Conservation (phyloP, 2,329 filamentous ascomycete genomes). For the Emericellopsis atlantica region DNA sequence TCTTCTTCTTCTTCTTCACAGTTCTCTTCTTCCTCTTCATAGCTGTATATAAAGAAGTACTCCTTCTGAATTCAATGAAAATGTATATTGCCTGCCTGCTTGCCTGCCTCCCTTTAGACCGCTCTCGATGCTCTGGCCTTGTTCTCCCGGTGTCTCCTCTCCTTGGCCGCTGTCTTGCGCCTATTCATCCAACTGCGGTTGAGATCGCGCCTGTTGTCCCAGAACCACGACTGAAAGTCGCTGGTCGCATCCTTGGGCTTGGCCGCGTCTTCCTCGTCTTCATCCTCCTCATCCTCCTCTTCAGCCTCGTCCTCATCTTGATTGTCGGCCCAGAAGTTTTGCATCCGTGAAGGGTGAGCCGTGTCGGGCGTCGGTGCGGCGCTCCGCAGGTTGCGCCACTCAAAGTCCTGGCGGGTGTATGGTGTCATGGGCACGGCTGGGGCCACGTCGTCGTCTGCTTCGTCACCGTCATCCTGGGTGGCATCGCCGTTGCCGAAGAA, state of each 20-base stretch:
- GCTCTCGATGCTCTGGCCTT: conserved; percentile 35
- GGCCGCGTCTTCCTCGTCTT: conserved; percentile 9
- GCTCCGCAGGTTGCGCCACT: conserved; percentile 64
- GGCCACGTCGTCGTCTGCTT: conserved; percentile 7
- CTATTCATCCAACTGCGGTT: conserved; percentile 56
- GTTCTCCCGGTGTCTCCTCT: conserved; percentile 55
- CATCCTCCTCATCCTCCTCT: conserved; percentile 5
- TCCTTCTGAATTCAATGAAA: neutral
- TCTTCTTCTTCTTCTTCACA: too few species aligned
- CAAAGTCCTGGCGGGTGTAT: conserved; percentile 67
- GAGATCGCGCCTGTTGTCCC: conserved; percentile 51
- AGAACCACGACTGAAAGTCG: conserved; percentile 57
- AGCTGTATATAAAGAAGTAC: neutral
- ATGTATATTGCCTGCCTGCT: neutral
- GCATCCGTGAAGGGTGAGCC: conserved; percentile 56
- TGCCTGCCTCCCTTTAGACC: conserved; percentile 10
- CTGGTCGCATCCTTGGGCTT: conserved; percentile 16
- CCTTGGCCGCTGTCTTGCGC: conserved; percentile 49
- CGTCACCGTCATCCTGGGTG: conserved; percentile 30
- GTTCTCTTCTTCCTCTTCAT: neutral
- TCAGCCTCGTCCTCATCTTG: conserved; percentile 12
- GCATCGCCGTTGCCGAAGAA: conserved; percentile 56
- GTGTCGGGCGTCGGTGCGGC: conserved; percentile 94
- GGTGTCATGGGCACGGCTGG: conserved; percentile 60
- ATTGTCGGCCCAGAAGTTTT: conserved; percentile 30